Conservation (phyloP, 768 basidiomycete species). For the Ramaria sp. region DNA sequence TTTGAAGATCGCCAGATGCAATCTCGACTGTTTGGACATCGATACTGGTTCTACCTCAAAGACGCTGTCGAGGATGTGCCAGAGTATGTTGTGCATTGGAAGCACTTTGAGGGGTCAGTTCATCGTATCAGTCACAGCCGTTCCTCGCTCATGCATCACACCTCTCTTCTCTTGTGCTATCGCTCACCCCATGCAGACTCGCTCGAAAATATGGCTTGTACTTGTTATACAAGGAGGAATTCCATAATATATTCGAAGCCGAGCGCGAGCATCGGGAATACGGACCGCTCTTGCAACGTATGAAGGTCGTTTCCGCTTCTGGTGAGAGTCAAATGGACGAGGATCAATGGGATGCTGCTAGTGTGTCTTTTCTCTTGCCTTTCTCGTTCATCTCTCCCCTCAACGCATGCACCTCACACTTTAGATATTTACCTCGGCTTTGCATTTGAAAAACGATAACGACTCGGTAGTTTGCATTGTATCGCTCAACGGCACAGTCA, state of each 20-base stretch:
- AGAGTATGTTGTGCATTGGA: conserved; percentile 96
- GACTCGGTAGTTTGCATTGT: not conserved
- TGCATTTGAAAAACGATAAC: conserved; percentile 65
- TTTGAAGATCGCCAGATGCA: conserved; percentile 49
- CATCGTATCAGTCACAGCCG: not conserved
- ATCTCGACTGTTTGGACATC: conserved; percentile 70
- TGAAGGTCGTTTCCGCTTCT: conserved; percentile 82
- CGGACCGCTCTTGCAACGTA: conserved; percentile 68
- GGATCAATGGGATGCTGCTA: conserved; percentile 98
- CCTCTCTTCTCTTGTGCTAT: conserved; percentile 10
- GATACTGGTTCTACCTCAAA: conserved; percentile 86
- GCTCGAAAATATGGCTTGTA: conserved; percentile 73
- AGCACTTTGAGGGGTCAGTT: conserved; percentile 73
- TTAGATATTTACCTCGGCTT: conserved; percentile 91
- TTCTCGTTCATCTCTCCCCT: not conserved
- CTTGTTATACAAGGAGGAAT: conserved; percentile 73
- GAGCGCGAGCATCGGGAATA: conserved; percentile 75
- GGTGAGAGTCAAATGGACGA: conserved; percentile 90
- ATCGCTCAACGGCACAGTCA: too few species aligned
- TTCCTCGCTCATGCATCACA: too few species aligned
- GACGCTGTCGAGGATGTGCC: conserved; percentile 98
- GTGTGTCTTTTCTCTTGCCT: conserved; percentile 40
- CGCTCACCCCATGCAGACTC: conserved; percentile 38
- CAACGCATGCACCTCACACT: conserved; percentile 3
- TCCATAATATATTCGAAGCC: conserved; percentile 80